phyloP scores from a whole-genome alignment of 2,329 filamentous ascomycete genomes.

The Fusarium lyarnte region DNA sequence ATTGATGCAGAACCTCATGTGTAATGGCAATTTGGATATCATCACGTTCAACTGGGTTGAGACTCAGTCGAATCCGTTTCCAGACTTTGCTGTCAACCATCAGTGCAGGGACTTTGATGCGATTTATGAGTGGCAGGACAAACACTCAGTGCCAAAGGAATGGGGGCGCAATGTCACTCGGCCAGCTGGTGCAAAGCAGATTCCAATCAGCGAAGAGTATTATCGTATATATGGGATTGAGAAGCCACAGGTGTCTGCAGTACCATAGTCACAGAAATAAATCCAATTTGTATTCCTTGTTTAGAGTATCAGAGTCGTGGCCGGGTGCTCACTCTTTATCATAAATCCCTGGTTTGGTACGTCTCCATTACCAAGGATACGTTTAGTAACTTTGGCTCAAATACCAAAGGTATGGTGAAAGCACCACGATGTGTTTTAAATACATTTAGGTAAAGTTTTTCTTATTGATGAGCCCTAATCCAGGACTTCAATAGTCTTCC shows the following conservation, averaged over 20 bases:
- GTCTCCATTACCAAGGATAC: no score
- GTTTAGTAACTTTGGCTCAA: no score
- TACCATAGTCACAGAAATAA: background rate
- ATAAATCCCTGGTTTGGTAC: no score
- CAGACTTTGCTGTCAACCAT: constrained; percentile 10
- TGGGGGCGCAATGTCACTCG: constrained; percentile 6
- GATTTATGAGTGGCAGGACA: constrained; percentile 15
- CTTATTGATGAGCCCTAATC: no score
- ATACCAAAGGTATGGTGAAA: no score
- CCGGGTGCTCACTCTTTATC: no score
- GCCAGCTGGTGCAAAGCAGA: background rate
- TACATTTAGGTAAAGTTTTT: no score
- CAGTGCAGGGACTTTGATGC: constrained; percentile 8
- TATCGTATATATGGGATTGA: constrained; percentile 3
- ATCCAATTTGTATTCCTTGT: no score
- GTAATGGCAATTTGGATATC: background rate
- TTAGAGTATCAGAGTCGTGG: no score
- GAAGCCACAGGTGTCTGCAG: background rate
- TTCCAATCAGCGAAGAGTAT: constrained; percentile 8
- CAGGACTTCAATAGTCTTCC: no score
- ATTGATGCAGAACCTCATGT: constrained; percentile 14
- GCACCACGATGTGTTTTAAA: no score
- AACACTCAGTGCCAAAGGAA: constrained; percentile 4
- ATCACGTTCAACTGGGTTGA: constrained; percentile 14
- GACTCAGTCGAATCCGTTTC: constrained; percentile 4